phyloP scores from a whole-genome alignment of 805 yeast species.

The Citeromyces nyonsensis region DNA sequence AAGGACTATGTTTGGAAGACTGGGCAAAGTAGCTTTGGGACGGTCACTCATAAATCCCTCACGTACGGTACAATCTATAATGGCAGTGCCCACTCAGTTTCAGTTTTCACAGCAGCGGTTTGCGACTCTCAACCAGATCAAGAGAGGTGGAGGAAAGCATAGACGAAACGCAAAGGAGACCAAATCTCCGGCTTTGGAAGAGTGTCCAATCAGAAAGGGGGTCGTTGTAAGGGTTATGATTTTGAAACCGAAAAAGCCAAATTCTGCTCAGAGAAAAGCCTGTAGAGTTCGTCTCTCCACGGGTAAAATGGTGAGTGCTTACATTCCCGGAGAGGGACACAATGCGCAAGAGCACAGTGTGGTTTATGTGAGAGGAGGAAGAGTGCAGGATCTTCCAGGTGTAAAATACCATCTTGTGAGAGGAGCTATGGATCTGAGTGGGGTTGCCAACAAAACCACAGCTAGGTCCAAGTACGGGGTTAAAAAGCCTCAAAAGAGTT shows the following conservation, averaged over 20 bases:
- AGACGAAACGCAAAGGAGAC: conserved; percentile 21
- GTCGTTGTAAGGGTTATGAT: conserved; percentile 91
- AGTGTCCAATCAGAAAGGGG: conserved; percentile 82
- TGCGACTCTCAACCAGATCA: conserved; percentile 69
- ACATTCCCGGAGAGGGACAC: conserved; percentile 97
- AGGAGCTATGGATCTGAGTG: conserved; percentile 86
- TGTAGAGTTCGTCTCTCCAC: conserved; percentile 87
- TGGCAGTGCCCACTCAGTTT: conserved; percentile 1
- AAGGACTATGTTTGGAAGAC: background rate
- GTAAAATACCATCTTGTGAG: conserved; percentile 88
- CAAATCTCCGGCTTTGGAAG: conserved; percentile 69
- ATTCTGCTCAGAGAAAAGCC: conserved; percentile 95
- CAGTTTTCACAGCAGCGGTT: conserved; percentile 22
- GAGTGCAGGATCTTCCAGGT: conserved; percentile 97
- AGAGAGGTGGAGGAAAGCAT: conserved; percentile 40
- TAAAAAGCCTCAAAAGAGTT: conserved; percentile 51
- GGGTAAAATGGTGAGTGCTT: conserved; percentile 81
- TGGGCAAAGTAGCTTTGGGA: conserved; percentile 6
- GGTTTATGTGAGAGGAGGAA: conserved; percentile 93
- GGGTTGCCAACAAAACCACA: conserved; percentile 84
- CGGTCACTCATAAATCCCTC: conserved; percentile 4
- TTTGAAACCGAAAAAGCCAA: conserved; percentile 94
- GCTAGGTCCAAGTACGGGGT: conserved; percentile 92
- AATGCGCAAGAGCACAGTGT: conserved; percentile 96
- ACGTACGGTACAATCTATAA: conserved; percentile 4